Evolutionary conservation across 768 basidiomycete species (phyloP).

Genomic region (Gloeostereum incarnatum): DNA sequence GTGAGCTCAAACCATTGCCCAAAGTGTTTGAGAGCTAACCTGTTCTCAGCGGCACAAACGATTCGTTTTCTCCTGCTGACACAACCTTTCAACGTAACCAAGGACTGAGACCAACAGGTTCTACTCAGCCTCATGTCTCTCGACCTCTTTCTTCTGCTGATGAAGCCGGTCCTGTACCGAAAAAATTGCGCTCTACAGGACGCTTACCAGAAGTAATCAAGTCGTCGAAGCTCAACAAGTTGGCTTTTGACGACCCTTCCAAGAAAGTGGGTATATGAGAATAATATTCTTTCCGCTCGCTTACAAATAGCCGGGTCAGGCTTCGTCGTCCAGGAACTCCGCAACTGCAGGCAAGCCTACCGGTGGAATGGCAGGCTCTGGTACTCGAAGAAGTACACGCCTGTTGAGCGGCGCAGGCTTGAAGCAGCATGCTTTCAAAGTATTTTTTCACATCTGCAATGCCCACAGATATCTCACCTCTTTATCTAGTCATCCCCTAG

Average conservation of each 20-base stretch:
- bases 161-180: constrained; percentile 70
- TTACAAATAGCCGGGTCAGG: constrained; percentile 30
- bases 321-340: constrained; percentile 52
- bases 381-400: constrained; percentile 65
- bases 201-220: constrained; percentile 45
- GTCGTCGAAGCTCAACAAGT: constrained; percentile 49
- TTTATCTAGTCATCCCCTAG: constrained; percentile 21
- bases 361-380: constrained; percentile 13
- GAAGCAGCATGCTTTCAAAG: constrained; percentile 56
- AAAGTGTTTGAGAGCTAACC: constrained; percentile 6
- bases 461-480: neutral
- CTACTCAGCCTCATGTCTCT: constrained; percentile 40
- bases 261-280: constrained; percentile 89
- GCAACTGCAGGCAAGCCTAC: constrained; percentile 43
- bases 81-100: constrained; percentile 51
- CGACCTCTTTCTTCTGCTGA: constrained; percentile 78
- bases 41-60: constrained; percentile 41
- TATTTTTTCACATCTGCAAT: constrained; percentile 14
- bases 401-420: constrained; percentile 46
- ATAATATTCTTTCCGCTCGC: neutral
- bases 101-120: constrained; percentile 32
- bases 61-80: constrained; percentile 46
- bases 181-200: constrained; percentile 60
- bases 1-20: constrained; percentile 6
- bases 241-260: constrained; percentile 57